phyloP scores from a whole-genome alignment of 306 rosid genomes.

The Geum urbanum region DNA sequence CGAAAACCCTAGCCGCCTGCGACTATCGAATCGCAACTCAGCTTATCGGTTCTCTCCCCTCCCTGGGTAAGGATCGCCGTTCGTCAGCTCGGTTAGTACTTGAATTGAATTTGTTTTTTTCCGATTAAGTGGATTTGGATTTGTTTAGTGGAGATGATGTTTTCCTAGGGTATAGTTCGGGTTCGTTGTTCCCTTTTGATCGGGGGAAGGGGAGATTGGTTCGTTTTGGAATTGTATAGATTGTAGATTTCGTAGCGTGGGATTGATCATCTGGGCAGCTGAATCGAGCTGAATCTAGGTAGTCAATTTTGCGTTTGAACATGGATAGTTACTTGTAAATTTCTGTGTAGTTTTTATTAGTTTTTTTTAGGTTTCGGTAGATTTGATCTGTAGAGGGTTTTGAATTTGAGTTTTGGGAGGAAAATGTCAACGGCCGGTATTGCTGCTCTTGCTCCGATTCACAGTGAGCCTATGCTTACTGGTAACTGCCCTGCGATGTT shows the following conservation, averaged over 20 bases:
- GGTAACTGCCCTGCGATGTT: conserved; percentile 31
- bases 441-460: conserved; percentile 47
- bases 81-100: background rate
- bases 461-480: conserved; percentile 41
- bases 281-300: conserved; percentile 29
- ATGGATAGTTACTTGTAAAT: conserved; percentile 22
- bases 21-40: background rate
- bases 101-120: background rate
- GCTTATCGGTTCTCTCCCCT: background rate
- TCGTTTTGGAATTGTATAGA: conserved; percentile 7
- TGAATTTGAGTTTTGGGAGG: conserved; percentile 13
- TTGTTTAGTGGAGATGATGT: conserved; percentile 16
- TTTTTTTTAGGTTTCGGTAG: conserved; percentile 23
- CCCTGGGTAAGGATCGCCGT: background rate
- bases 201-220: background rate
- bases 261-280: conserved; percentile 37
- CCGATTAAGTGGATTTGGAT: background rate
- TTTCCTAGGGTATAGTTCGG: conserved; percentile 32
- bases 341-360: conserved; percentile 2
- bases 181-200: conserved; percentile 4
- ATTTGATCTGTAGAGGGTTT: conserved; percentile 9
- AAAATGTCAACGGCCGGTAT: conserved; percentile 86
- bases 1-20: background rate
- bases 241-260: conserved; percentile 17
- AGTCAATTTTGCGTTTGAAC: conserved; percentile 14